Evolutionary conservation across 2,329 filamentous ascomycete species (phyloP).

Genomic region (Talaromyces albobiverticillius): DNA sequence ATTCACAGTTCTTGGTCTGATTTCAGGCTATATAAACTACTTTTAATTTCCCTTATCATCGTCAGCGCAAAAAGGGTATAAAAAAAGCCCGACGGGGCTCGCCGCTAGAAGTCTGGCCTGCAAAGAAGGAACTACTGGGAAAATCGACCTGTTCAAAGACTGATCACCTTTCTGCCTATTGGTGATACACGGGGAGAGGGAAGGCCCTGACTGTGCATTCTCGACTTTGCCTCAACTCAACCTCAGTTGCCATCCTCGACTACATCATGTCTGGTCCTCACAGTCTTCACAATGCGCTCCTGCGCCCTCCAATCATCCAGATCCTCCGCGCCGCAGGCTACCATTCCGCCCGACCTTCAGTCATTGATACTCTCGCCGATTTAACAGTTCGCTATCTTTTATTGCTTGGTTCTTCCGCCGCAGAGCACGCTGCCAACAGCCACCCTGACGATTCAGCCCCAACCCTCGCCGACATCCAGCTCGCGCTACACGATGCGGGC

Average conservation of each 20-base stretch:
- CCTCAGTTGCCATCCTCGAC: not conserved
- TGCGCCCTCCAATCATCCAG: slow-evolving; percentile 84
- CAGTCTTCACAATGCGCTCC: slow-evolving; percentile 67
- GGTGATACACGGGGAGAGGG: slow-evolving; percentile 11
- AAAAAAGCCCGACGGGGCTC: too few relatives aligned
- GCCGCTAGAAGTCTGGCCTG: too few relatives aligned
- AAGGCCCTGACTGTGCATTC: not conserved
- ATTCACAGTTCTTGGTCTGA: too few relatives aligned
- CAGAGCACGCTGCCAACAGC: slow-evolving; percentile 67
- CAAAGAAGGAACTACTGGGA: not conserved
- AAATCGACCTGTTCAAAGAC: too few relatives aligned
- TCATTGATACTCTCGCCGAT: slow-evolving; percentile 85
- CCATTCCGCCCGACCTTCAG: slow-evolving; percentile 74
- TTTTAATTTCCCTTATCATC: too few relatives aligned
- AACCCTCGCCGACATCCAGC: slow-evolving; percentile 73
- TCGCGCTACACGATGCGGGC: slow-evolving; percentile 80
- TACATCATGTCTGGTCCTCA: slow-evolving; percentile 45
- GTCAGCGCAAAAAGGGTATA: too few relatives aligned
- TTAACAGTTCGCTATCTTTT: slow-evolving; percentile 77
- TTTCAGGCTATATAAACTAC: too few relatives aligned
- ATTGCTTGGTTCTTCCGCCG: slow-evolving; percentile 69
- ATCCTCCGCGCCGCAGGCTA: slow-evolving; percentile 90
- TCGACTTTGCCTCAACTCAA: slow-evolving; percentile 1
- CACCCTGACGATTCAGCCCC: slow-evolving; percentile 62
- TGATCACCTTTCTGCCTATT: slow-evolving; percentile 13